Percentiles rank a stretch among this genome's conserved stretches.
Conservation (phyloP, 2,329 filamentous ascomycete genomes). For the Colletotrichum zoysiae region DNA sequence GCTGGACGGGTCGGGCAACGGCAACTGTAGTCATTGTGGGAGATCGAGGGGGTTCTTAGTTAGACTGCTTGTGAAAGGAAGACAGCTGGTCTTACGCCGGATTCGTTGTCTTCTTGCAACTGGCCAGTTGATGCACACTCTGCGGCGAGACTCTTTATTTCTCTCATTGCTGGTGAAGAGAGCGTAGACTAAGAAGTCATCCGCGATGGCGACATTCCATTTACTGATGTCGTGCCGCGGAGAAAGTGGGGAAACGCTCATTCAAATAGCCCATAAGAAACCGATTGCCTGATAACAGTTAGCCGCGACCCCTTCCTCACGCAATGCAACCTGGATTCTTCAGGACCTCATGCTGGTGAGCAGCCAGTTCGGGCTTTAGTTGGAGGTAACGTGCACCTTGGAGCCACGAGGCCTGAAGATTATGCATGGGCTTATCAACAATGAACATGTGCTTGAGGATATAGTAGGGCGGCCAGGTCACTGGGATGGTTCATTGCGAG, state of each 20-base stretch:
- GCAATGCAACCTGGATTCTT: neutral
- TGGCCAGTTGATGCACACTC: neutral
- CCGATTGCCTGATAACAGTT: slow-evolving; percentile 6
- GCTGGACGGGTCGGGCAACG: slow-evolving; percentile 58
- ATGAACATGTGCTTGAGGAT: neutral
- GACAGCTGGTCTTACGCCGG: neutral
- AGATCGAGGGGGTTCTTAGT: neutral
- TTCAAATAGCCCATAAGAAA: neutral
- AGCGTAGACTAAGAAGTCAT: neutral
- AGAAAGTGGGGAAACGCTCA: slow-evolving; percentile 25
- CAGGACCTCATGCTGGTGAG: neutral
- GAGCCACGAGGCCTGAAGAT: neutral
- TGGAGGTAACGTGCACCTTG: neutral
- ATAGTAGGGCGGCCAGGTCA: no score
- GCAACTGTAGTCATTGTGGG: slow-evolving; percentile 21
- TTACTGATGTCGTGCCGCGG: slow-evolving; percentile 31
- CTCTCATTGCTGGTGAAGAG: neutral
- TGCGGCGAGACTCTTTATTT: slow-evolving; percentile 1
- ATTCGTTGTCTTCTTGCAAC: neutral
- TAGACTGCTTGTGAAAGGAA: neutral
- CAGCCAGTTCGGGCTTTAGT: neutral
- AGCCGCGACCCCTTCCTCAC: neutral
- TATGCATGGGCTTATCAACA: no score
- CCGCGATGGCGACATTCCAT: slow-evolving; percentile 27
- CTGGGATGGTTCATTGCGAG: neutral